These are phyloP conservation scores for Macrolepiota dolichaula DNA, from an alignment of 768 basidiomycete genomes.

Conservation along the genomic window DNA sequence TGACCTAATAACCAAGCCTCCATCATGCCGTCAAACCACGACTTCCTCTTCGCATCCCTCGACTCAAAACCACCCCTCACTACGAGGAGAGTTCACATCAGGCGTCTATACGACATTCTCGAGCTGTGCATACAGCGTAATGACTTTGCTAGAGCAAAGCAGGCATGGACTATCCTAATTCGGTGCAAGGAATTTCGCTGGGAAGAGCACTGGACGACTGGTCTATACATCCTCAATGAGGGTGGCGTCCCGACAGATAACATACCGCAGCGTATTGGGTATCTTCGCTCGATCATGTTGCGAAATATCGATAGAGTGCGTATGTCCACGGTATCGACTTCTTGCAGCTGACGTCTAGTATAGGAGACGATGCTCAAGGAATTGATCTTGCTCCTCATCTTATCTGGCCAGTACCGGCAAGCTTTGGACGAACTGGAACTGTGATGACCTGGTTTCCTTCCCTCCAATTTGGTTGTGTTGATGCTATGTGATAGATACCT, in stretches of 20 bases:
- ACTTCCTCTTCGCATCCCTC: slow-evolving; percentile 64
- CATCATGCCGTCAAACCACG: slow-evolving; percentile 24
- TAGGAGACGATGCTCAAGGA: slow-evolving; percentile 69
- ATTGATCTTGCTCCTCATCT: slow-evolving; percentile 64
- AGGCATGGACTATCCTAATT: slow-evolving; percentile 71
- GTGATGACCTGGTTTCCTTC: slow-evolving; percentile 36
- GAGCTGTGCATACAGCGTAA: slow-evolving; percentile 66
- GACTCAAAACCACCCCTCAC: slow-evolving; percentile 45
- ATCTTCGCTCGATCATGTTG: slow-evolving; percentile 68
- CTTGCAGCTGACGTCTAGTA: slow-evolving; percentile 2
- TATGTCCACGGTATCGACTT: background rate
- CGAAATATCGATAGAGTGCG: slow-evolving; percentile 65
- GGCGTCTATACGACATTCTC: slow-evolving; percentile 71
- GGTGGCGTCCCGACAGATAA: slow-evolving; percentile 25
- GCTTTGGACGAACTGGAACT: slow-evolving; percentile 86
- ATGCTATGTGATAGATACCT: slow-evolving; percentile 55
- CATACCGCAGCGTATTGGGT: slow-evolving; percentile 42
- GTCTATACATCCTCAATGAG: slow-evolving; percentile 50
- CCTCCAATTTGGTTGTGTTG: background rate
- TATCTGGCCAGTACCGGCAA: slow-evolving; percentile 51
- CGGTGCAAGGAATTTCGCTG: slow-evolving; percentile 79
- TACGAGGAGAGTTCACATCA: slow-evolving; percentile 67
- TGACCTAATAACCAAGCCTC: background rate
- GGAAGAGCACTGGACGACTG: slow-evolving; percentile 67
- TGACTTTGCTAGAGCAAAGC: slow-evolving; percentile 59